Evolutionary conservation across 495 filamentous ascomycete species (phyloP).

Genomic region (Geoglossum glabrum): DNA sequence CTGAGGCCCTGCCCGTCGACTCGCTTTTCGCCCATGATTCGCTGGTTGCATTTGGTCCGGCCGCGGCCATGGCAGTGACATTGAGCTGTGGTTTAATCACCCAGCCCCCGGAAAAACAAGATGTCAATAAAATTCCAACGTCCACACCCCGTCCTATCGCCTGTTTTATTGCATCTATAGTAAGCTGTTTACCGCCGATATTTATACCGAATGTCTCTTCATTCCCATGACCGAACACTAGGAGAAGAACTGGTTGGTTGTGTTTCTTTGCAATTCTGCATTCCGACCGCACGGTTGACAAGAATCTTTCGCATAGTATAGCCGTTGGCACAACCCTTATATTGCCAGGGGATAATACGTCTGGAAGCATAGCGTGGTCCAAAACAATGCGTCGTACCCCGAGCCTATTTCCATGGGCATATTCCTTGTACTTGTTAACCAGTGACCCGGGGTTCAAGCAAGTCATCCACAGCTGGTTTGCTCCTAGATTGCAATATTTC

Average conservation of each 20-base stretch:
- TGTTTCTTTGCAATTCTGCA: background rate
- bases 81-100: background rate
- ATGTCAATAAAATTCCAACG: background rate
- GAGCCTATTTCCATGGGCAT: background rate
- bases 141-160: no score
- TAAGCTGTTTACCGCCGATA: no score
- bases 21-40: background rate
- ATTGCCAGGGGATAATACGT: no score
- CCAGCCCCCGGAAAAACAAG: background rate
- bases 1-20: no score
- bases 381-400: background rate
- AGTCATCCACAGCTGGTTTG: background rate
- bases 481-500: no score
- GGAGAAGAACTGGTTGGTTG: background rate
- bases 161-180: background rate
- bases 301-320: background rate
- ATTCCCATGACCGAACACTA: background rate
- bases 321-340: background rate
- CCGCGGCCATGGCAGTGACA: background rate
- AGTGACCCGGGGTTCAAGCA: background rate
- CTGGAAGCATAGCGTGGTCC: background rate
- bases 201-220: background rate
- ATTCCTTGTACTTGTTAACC: background rate
- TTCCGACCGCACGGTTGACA: background rate
- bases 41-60: background rate